These are phyloP conservation scores for Sclerotinia minor DNA, from an alignment of 2,329 filamentous ascomycete genomes.

Conservation along the genomic window DNA sequence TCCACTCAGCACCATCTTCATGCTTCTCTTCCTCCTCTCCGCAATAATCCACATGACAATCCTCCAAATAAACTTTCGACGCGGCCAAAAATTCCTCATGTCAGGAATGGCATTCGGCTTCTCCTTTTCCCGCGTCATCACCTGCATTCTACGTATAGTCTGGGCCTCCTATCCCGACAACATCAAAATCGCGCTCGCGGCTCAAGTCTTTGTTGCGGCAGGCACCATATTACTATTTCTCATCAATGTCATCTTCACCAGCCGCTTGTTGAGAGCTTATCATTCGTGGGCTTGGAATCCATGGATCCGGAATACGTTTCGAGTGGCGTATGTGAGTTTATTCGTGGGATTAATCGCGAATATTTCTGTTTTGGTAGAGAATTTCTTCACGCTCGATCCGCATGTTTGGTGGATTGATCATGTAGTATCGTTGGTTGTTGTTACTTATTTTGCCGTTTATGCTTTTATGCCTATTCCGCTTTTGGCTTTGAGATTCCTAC, in stretches of 20 bases:
- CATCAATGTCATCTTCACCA: constrained; percentile 73
- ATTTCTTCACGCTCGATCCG: constrained; percentile 43
- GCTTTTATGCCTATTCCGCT: constrained; percentile 60
- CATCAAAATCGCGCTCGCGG: constrained; percentile 7
- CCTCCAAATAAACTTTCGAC: constrained; percentile 40
- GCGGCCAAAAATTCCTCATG: constrained; percentile 58
- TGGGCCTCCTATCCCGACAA: constrained; percentile 41
- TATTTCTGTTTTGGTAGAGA: constrained; percentile 44
- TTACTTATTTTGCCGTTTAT: constrained; percentile 58
- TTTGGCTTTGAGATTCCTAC: constrained; percentile 39
- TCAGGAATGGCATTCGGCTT: constrained; percentile 59
- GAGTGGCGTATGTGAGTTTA: constrained; percentile 58
- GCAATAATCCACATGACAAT: constrained; percentile 60
- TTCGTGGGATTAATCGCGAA: constrained; percentile 64
- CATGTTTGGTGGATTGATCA: constrained; percentile 61
- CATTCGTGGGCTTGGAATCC: constrained; percentile 68
- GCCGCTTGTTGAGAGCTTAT: constrained; percentile 70
- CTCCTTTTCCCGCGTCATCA: constrained; percentile 53
- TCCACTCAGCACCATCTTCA: constrained; percentile 63
- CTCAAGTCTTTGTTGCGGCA: constrained; percentile 26
- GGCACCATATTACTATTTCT: constrained; percentile 69
- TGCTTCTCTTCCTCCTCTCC: constrained; percentile 56
- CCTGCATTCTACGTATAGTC: constrained; percentile 50
- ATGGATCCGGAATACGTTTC: constrained; percentile 43
- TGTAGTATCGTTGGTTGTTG: constrained; percentile 45